Evolutionary conservation across 306 rosid genomes (phyloP).

Genomic region (Malus sylvestris): DNA sequence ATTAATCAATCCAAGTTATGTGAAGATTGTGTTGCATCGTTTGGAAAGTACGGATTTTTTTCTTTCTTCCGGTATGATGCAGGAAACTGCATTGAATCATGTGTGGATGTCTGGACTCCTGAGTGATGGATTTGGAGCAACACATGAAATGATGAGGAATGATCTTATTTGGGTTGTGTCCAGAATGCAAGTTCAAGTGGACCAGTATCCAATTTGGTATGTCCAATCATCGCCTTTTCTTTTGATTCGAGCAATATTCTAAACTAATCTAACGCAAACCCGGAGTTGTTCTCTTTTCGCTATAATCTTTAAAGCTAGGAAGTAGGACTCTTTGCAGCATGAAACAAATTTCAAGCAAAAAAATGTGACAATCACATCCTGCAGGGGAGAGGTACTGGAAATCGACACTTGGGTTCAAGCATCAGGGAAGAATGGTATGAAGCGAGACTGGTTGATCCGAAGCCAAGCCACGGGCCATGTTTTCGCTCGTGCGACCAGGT

Average conservation of each 20-base stretch:
- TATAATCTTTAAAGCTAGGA: neutral
- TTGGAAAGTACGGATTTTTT: no score
- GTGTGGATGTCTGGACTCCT: constrained; percentile 96
- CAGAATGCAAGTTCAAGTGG: constrained; percentile 79
- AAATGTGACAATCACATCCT: neutral
- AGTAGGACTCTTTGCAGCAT: neutral
- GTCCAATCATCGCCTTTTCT: neutral
- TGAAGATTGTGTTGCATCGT: neutral
- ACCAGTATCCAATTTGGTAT: constrained; percentile 82
- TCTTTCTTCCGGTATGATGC: constrained; percentile 7
- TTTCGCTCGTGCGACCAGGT: constrained; percentile 82
- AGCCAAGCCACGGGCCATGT: constrained; percentile 69
- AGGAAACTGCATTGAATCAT: constrained; percentile 92
- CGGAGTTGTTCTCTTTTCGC: neutral
- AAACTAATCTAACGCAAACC: neutral
- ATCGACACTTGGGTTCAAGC: constrained; percentile 96
- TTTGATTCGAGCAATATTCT: neutral
- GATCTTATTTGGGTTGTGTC: constrained; percentile 94
- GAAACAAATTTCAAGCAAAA: neutral
- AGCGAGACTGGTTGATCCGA: constrained; percentile 80
- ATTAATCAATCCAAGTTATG: neutral
- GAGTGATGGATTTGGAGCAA: constrained; percentile 92
- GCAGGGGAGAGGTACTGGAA: constrained; percentile 91
- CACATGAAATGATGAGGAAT: constrained; percentile 81
- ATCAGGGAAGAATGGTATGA: constrained; percentile 95